Percentiles rank a stretch among this genome's conserved stretches.
Conservation (phyloP, 257 asterid species). For the Nicotiana undulata region DNA sequence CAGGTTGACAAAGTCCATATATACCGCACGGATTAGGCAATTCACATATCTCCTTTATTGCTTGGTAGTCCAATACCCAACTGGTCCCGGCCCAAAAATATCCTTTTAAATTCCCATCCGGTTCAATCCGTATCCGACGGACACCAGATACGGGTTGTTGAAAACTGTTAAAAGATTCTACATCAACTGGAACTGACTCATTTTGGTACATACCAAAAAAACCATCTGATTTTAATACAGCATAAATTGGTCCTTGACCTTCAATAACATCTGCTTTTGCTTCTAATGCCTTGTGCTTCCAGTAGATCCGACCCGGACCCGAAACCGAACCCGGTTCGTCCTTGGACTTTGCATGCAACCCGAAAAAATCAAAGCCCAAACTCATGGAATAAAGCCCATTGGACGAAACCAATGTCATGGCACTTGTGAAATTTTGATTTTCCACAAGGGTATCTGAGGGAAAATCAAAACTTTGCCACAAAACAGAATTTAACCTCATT, state of each 20-base stretch:
- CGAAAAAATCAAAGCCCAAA: constrained; percentile 60
- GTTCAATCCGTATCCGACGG: constrained; percentile 61
- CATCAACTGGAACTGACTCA: constrained; percentile 57
- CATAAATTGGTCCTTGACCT: constrained; percentile 52
- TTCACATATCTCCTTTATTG: constrained; percentile 57
- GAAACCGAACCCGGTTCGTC: constrained; percentile 29
- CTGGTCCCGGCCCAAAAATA: constrained; percentile 83
- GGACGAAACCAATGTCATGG: constrained; percentile 56
- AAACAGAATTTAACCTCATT: not conserved
- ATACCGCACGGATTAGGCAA: constrained; percentile 72
- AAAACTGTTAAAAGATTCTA: constrained; percentile 63
- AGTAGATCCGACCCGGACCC: constrained; percentile 47
- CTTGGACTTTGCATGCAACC: constrained; percentile 37
- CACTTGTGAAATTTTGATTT: constrained; percentile 58
- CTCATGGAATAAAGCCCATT: constrained; percentile 73
- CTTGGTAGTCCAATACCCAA: constrained; percentile 63
- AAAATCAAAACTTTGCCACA: constrained; percentile 78
- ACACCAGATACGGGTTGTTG: constrained; percentile 48
- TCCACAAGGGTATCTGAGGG: constrained; percentile 87
- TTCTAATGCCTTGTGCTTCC: constrained; percentile 58
- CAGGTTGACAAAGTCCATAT: constrained; percentile 61
- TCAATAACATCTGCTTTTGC: constrained; percentile 56
- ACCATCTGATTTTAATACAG: constrained; percentile 52
- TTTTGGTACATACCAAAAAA: constrained; percentile 78
- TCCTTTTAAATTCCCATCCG: constrained; percentile 72